Evolutionary conservation across 495 filamentous ascomycete species (phyloP).

Genomic region (Penicillium turbatum): DNA sequence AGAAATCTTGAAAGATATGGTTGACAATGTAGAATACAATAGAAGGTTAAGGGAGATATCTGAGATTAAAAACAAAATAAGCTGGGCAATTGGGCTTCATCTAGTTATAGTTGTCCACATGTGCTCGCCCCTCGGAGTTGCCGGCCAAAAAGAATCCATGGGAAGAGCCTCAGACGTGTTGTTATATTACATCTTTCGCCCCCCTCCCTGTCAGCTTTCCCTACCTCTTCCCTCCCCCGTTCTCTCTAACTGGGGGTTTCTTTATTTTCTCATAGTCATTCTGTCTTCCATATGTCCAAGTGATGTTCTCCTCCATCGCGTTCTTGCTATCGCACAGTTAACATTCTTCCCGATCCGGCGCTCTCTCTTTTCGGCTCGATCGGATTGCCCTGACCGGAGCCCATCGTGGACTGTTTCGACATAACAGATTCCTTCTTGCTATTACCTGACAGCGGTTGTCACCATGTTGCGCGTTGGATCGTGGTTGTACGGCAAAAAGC

Average conservation of each 20-base stretch:
- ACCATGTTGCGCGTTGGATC: slow-evolving; percentile 48
- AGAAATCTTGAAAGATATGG: neutral
- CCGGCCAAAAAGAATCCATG: slow-evolving; percentile 12
- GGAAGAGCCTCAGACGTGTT: slow-evolving; percentile 11
- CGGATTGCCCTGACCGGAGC: slow-evolving; percentile 9
- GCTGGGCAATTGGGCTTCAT: too few relatives aligned
- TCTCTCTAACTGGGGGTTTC: neutral
- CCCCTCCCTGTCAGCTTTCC: slow-evolving; percentile 10
- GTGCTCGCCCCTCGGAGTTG: slow-evolving; percentile 7
- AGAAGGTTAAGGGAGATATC: neutral
- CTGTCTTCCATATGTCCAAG: slow-evolving; percentile 5
- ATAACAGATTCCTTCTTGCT: neutral
- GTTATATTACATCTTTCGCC: slow-evolving; percentile 14
- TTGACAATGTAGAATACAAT: neutral
- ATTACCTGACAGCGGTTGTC: neutral
- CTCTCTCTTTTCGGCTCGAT: slow-evolving; percentile 11
- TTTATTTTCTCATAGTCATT: slow-evolving; percentile 2
- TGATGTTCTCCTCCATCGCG: slow-evolving; percentile 19
- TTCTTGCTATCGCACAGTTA: slow-evolving; percentile 23
- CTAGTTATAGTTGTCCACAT: neutral
- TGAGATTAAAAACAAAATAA: too few relatives aligned
- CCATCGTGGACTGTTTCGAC: neutral
- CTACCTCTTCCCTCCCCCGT: neutral
- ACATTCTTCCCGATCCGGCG: slow-evolving; percentile 32
- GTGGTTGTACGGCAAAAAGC: slow-evolving; percentile 55